Conservation (phyloP, 345 rosid genomes). For the Hibiscus tridactylites region DNA sequence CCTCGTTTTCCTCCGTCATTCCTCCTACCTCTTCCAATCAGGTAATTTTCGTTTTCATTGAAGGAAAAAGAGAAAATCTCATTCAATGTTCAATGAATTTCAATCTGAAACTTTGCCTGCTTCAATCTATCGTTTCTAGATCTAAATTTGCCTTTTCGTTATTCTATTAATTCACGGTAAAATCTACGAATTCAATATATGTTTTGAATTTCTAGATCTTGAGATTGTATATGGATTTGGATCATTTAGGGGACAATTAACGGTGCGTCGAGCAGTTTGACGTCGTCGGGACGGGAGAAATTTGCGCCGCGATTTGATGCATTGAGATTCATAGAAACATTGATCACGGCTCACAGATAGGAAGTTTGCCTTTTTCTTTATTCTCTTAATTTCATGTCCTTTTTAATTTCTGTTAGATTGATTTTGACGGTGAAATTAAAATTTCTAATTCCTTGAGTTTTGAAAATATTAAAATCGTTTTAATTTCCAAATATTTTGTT, state of each 20-base stretch:
- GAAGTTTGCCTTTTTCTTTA: neutral
- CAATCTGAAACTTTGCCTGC: no score
- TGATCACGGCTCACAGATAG: constrained; percentile 60
- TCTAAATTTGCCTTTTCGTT: neutral
- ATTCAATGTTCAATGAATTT: neutral
- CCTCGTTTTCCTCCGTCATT: constrained; percentile 25
- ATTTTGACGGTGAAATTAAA: no score
- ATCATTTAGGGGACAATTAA: constrained; percentile 22
- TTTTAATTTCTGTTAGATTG: no score
- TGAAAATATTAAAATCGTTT: no score
- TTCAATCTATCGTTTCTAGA: neutral
- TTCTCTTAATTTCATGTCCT: no score
- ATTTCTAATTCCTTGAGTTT: no score
- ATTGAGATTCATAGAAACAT: constrained; percentile 55
- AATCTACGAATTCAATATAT: no score
- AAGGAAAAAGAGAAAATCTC: neutral
- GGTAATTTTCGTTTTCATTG: neutral
- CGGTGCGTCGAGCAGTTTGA: constrained; percentile 6
- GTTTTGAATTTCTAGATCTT: neutral
- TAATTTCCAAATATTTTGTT: no score
- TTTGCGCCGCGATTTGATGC: constrained; percentile 59
- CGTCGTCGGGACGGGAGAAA: constrained; percentile 23
- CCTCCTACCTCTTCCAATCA: neutral
- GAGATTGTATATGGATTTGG: neutral
- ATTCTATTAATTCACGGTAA: no score